These are phyloP conservation scores for Pisolithus sp. DNA, from an alignment of 768 basidiomycete species.

Conservation along the genomic window DNA sequence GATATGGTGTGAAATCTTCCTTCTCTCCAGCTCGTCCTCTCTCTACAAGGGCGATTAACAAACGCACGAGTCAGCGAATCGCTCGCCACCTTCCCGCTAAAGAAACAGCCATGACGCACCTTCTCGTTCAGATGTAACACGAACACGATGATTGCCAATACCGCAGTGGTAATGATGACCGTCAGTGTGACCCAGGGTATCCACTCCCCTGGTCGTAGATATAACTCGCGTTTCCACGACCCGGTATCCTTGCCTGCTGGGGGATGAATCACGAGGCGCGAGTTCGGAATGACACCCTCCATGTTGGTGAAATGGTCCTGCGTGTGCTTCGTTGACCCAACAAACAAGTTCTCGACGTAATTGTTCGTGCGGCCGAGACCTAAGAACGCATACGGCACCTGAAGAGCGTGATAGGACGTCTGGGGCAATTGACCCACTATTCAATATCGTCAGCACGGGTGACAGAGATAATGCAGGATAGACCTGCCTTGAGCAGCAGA, in stretches of 20 bases:
- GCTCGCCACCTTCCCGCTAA: constrained; percentile 1
- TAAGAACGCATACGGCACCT: constrained; percentile 92
- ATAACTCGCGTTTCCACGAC: constrained; percentile 82
- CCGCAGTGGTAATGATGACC: constrained; percentile 62
- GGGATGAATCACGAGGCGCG: constrained; percentile 91
- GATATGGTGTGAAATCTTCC: constrained; percentile 88
- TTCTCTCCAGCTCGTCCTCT: constrained; percentile 89
- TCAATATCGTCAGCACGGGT: constrained; percentile 4
- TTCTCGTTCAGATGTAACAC: constrained; percentile 90
- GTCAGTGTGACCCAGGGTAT: constrained; percentile 96
- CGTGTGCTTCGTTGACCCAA: constrained; percentile 79
- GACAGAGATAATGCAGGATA: background rate
- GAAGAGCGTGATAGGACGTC: constrained; percentile 84
- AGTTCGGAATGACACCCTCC: constrained; percentile 97
- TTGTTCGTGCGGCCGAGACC: constrained; percentile 98
- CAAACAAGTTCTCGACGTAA: constrained; percentile 97
- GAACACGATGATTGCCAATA: constrained; percentile 78
- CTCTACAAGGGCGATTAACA: constrained; percentile 41
- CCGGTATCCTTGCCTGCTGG: constrained; percentile 44
- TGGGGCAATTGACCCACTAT: constrained; percentile 89
- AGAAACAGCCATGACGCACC: constrained; percentile 39
- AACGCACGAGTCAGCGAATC: background rate
- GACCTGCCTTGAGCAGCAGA: constrained; percentile 80
- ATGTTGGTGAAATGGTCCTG: constrained; percentile 78
- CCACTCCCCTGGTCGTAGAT: constrained; percentile 92